Evolutionary conservation across 331 rosid species (phyloP), one percentile per base, ranked within the genome.

Genomic region (Malus hybrid): DNA sequence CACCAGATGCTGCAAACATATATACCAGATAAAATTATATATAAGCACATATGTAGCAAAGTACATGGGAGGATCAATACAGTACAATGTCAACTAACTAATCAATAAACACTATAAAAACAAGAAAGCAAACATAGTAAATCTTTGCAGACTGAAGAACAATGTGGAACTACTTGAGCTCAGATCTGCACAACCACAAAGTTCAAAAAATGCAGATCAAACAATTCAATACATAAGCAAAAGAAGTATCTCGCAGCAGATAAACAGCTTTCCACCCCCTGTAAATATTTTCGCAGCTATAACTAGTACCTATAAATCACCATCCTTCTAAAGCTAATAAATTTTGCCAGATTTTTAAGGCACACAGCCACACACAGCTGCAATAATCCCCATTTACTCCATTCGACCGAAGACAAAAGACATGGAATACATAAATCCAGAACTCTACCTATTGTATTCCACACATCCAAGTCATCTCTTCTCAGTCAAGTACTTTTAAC

Each of bases 1-100:
- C 79, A 75, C 78, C 59, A 83, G 75, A 79, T 68, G 65, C 89
- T 83, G 84, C 77, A 85, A 82, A 80, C 77, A 79, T 61, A 63
- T 81, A n/a, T 28, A 44, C 29, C 46, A 67, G 22, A 77, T 61
- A 44, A 59, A 42, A 31, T 15, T 48, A 12, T 27, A 24, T 14
- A 54, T 18, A 76, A 70, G 59, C 71, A 78, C 7, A 29, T 27
- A 27, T 16, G 36, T 14, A 31, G 14, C 79, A 72, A 64, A 62
- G 64, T 52, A 77, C 5, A 59, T 13, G 22, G 56, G 48, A 50
- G 50, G 29, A 63, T 59, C 29, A 69, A 50, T 3, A 55, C 27
- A 19, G 18, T 44, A 15, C 29, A 67, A 33, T 19, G 31, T n/a
- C 33, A 18, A 57, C 8, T 46, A 22, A 66, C 27, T 20, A 70